Conservation (phyloP, 495 filamentous ascomycete species). For the Aspergillus asperescens region DNA sequence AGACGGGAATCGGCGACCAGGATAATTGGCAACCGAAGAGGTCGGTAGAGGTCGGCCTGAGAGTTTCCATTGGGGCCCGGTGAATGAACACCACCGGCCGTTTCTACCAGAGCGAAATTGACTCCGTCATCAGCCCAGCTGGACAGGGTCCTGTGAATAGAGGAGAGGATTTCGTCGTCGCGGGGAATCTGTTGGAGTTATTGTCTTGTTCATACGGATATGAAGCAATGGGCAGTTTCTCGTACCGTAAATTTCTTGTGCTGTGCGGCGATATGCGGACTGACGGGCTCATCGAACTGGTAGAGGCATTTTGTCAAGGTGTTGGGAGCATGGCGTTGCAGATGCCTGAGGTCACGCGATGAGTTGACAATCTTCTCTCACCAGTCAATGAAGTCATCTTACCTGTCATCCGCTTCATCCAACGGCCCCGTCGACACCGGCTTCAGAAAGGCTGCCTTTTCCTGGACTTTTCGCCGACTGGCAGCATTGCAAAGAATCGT, state of each 20-base stretch:
- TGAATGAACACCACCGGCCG: conserved; percentile 71
- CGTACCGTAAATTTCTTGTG: conserved; percentile 28
- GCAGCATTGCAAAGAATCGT: conserved; percentile 63
- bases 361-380: not conserved
- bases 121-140: conserved; percentile 35
- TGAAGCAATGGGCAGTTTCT: not conserved
- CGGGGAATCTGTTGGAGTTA: conserved; percentile 31
- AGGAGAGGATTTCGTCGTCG: conserved; percentile 44
- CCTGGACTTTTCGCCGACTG: conserved; percentile 29
- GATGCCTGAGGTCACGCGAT: conserved; percentile 41
- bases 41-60: conserved; percentile 68
- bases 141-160: conserved; percentile 42
- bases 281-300: conserved; percentile 65
- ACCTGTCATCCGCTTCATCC: conserved; percentile 64
- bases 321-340: conserved; percentile 49
- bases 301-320: conserved; percentile 54
- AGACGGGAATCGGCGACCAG: conserved; percentile 65
- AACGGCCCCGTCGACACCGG: conserved; percentile 68
- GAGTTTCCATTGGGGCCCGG: conserved; percentile 67
- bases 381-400: conserved; percentile 15
- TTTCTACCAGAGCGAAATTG: conserved; percentile 59
- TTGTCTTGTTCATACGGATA: not conserved
- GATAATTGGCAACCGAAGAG: conserved; percentile 64
- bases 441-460: conserved; percentile 60
- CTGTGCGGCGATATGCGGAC: conserved; percentile 65